Conservation (phyloP, 441 rosid genomes). For the Croton laevigatus region DNA sequence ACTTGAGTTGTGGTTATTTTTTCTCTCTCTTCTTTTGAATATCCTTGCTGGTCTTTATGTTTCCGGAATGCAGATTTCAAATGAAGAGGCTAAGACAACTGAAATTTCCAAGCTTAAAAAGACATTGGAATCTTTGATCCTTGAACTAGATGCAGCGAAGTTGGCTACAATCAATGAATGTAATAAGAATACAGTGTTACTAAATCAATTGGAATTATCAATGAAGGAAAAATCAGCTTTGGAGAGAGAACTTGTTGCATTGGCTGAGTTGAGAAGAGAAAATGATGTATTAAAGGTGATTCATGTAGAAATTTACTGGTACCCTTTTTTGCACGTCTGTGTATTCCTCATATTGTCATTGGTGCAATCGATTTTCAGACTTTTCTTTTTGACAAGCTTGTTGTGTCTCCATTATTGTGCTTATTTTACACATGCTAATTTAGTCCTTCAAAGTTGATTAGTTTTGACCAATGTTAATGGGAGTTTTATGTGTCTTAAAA, state of each 20-base stretch:
- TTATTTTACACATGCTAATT: not conserved
- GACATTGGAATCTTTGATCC: constrained; percentile 66
- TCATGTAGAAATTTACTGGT: constrained; percentile 13
- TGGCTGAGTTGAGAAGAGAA: constrained; percentile 72
- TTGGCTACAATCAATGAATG: constrained; percentile 84
- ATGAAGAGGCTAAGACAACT: constrained; percentile 70
- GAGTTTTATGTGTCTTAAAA: not conserved
- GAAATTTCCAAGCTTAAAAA: constrained; percentile 81
- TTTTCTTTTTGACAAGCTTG: not conserved
- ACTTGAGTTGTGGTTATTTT: not conserved
- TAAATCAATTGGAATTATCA: constrained; percentile 73
- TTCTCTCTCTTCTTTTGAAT: constrained; percentile 5
- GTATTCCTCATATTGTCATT: constrained; percentile 3
- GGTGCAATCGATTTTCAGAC: not conserved
- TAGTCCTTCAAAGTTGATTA: not conserved
- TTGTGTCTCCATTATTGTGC: not conserved
- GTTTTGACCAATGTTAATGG: not conserved
- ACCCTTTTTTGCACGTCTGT: constrained; percentile 2
- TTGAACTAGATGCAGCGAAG: constrained; percentile 92
- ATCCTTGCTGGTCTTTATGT: constrained; percentile 9
- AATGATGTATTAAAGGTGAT: constrained; percentile 71
- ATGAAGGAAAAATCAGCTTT: constrained; percentile 72
- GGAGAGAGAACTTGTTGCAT: constrained; percentile 61
- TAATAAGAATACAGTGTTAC: constrained; percentile 83
- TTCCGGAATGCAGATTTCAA: constrained; percentile 69